Base-by-base conservation (phyloP, 2,329 filamentous ascomycete genomes). In the Pestalotiopsis fici region DNA sequence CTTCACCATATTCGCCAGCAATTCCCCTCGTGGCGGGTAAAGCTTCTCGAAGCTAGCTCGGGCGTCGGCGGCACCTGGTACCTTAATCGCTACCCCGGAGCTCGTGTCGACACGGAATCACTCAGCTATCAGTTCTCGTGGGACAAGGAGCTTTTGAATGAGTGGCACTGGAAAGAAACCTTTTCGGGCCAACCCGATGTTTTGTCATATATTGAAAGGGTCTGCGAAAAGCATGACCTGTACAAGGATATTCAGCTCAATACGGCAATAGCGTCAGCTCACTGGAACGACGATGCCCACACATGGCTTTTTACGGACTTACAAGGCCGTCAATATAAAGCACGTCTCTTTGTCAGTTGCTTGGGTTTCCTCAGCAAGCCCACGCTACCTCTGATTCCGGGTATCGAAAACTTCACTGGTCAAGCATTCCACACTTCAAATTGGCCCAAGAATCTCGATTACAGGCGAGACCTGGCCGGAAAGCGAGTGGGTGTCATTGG, bases 401-500 rank as follows among this genome's bases (percentile, higher is more conserved):
- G 70, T 1, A 67, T 74, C 4, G 65, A 71, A 3, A 43, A 66
- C 2, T 74, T 72, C 63, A 35, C 65, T 28, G 72, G 71, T 31
- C 43, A 65, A 15, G 55, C 66, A 3, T 69, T 68, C 35, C 71
- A 74, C 43, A 71, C 73, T 2, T 69, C 71, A 2, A 47, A 60
- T 15, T 74, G 71, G 71, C 71, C 70, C 3, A 65, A 63, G 21
- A 56, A 68, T 23, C 55, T 66, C 2, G 54, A 71, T 15, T 47
- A 55, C 15, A 66, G 60, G 6, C 66, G 57, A 7, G 69, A 70
- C 61, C 59, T 73, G 28, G 64, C 43, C 1, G 71, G 71, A 7
- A 78, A 77, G 69, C 68, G 73, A 15, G 67, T 78, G 7, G 77
- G 72, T 7, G 66, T 78, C n/a, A 74, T 78, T 35, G 77, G 77